These are phyloP conservation scores for Aureobasidium sp. DNA, from an alignment of 2,329 filamentous ascomycete genomes.

Conservation along the genomic window DNA sequence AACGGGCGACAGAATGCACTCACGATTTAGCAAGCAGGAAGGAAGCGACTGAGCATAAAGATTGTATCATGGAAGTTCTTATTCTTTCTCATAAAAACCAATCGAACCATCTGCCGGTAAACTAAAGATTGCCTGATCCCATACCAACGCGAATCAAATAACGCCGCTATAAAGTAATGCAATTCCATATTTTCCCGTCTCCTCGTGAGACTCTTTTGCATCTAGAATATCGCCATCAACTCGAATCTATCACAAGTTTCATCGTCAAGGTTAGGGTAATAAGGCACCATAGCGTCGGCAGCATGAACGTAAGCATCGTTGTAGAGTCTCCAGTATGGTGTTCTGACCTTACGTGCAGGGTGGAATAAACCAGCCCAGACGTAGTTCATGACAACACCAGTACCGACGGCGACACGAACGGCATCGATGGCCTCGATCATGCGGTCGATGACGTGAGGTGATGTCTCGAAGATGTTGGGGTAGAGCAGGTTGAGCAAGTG, in stretches of 20 bases:
- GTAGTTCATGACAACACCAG: constrained; percentile 92
- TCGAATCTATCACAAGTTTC: constrained; percentile 72
- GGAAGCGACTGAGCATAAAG: neutral
- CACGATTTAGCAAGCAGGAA: too few species aligned
- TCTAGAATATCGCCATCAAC: constrained; percentile 35
- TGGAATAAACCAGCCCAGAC: constrained; percentile 97
- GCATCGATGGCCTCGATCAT: constrained; percentile 97
- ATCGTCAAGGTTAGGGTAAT: constrained; percentile 81
- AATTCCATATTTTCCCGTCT: neutral
- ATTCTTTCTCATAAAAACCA: neutral
- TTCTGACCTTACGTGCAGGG: constrained; percentile 86
- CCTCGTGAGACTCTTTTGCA: neutral
- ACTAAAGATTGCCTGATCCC: neutral
- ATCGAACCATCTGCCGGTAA: neutral
- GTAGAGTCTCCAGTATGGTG: constrained; percentile 93
- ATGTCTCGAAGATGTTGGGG: constrained; percentile 96
- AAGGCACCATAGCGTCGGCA: constrained; percentile 91
- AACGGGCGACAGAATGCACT: too few species aligned
- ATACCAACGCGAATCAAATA: neutral
- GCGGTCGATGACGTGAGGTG: constrained; percentile 94
- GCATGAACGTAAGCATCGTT: constrained; percentile 94
- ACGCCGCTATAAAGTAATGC: neutral
- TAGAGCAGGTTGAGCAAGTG: constrained; percentile 93
- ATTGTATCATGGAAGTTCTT: neutral
- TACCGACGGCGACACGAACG: constrained; percentile 85